Conservation (phyloP, 331 rosid species). For the Pyrus hybrid region DNA sequence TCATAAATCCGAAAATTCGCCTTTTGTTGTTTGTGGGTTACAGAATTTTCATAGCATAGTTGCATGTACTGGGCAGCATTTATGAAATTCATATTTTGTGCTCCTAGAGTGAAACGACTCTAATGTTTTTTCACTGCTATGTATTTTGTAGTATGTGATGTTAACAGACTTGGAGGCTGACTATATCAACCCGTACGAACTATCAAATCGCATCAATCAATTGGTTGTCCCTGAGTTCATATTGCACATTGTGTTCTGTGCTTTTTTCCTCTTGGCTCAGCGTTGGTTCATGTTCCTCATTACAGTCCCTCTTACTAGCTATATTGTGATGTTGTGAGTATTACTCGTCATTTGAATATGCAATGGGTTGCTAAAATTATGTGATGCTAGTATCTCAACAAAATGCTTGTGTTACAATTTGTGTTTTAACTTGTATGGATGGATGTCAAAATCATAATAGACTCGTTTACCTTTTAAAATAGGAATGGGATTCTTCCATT, state of each 20-base stretch:
- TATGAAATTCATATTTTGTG: background rate
- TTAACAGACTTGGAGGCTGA: conserved; percentile 86
- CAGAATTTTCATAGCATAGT: background rate
- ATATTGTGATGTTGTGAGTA: conserved; percentile 60
- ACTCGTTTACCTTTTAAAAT: background rate
- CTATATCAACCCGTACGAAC: conserved; percentile 72
- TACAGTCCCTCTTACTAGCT: conserved; percentile 58
- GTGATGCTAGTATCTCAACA: background rate
- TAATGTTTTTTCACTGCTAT: background rate
- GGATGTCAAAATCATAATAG: background rate
- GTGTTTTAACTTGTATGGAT: background rate
- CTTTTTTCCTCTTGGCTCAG: conserved; percentile 59
- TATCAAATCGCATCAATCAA: conserved; percentile 70
- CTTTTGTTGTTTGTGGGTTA: background rate
- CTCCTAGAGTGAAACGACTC: background rate
- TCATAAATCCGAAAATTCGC: background rate
- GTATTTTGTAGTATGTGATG: conserved; percentile 54
- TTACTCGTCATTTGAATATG: background rate
- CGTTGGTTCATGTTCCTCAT: conserved; percentile 89
- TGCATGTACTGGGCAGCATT: background rate
- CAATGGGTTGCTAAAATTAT: background rate
- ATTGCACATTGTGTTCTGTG: conserved; percentile 57
- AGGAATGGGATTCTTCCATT: background rate
- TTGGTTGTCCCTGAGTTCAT: conserved; percentile 61
- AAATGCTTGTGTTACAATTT: background rate